These are phyloP conservation scores for Fusarium lateritium DNA, from an alignment of 2,329 filamentous ascomycete species.

Conservation along the genomic window DNA sequence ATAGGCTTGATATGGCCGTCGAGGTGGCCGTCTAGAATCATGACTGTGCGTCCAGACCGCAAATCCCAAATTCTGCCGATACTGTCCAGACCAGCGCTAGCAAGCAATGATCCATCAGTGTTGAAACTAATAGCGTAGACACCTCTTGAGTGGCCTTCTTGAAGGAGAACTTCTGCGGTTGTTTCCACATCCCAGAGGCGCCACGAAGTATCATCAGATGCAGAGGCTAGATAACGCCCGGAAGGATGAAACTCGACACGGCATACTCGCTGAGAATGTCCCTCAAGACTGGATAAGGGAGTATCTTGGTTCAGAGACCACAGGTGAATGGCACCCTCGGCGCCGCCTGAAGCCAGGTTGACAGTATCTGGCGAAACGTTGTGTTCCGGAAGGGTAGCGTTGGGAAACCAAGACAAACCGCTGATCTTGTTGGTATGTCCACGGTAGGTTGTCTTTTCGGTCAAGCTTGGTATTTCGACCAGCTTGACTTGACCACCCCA, in stretches of 20 bases:
- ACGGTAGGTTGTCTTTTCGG: conserved; percentile 80
- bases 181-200: conserved; percentile 94
- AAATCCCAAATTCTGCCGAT: conserved; percentile 97
- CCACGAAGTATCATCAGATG: conserved; percentile 97
- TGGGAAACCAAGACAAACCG: conserved; percentile 91
- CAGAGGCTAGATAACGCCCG: conserved; percentile 89
- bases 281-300: conserved; percentile 84
- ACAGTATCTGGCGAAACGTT: conserved; percentile 80
- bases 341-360: conserved; percentile 92
- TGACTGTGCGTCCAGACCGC: conserved; percentile 91
- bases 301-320: conserved; percentile 93
- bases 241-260: conserved; percentile 96
- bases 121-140: conserved; percentile 95
- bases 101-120: conserved; percentile 88
- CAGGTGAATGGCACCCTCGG: conserved; percentile 87
- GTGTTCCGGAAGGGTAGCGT: conserved; percentile 79
- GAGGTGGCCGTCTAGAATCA: conserved; percentile 92
- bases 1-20: conserved; percentile 90
- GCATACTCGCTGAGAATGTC: conserved; percentile 89
- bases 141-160: conserved; percentile 95
- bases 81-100: conserved; percentile 93
- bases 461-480: conserved; percentile 85
- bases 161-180: conserved; percentile 84
- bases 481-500: conserved; percentile 93
- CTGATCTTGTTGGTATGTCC: conserved; percentile 93